phyloP scores from a whole-genome alignment of 306 rosid genomes.

The Luffa aegyptiaca region DNA sequence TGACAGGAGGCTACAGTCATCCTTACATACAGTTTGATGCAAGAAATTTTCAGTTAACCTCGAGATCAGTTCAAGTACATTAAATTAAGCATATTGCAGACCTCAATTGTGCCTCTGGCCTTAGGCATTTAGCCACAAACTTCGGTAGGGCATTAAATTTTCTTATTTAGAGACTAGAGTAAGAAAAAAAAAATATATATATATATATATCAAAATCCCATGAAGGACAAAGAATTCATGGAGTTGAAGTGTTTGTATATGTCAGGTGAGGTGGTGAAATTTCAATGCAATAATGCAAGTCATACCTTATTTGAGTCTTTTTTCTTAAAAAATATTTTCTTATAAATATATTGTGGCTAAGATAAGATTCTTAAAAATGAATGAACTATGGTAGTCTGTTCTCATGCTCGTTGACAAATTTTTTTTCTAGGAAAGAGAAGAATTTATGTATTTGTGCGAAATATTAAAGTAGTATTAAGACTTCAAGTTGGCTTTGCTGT shows the following conservation, averaged over 20 bases:
- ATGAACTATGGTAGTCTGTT: background rate
- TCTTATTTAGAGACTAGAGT: background rate
- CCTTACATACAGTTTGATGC: conserved; percentile 15
- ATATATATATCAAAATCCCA: background rate
- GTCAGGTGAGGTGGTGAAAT: background rate
- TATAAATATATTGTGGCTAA: background rate
- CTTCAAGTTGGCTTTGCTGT: background rate
- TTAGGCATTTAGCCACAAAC: background rate
- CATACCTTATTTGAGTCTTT: background rate
- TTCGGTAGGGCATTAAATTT: background rate
- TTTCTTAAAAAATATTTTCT: background rate
- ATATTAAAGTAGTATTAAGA: background rate
- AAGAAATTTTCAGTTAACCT: background rate
- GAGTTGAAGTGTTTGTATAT: background rate
- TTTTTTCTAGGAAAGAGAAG: background rate
- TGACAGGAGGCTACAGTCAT: conserved; percentile 54
- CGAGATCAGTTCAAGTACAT: background rate
- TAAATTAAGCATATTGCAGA: background rate
- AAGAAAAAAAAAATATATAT: background rate
- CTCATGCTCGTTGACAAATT: background rate
- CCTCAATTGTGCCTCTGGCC: background rate
- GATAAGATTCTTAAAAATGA: background rate
- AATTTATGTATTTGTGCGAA: background rate
- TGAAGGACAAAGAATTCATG: background rate
- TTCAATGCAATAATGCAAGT: background rate